phyloP scores from a whole-genome alignment of 768 basidiomycete species.

The Clavulina sp. region DNA sequence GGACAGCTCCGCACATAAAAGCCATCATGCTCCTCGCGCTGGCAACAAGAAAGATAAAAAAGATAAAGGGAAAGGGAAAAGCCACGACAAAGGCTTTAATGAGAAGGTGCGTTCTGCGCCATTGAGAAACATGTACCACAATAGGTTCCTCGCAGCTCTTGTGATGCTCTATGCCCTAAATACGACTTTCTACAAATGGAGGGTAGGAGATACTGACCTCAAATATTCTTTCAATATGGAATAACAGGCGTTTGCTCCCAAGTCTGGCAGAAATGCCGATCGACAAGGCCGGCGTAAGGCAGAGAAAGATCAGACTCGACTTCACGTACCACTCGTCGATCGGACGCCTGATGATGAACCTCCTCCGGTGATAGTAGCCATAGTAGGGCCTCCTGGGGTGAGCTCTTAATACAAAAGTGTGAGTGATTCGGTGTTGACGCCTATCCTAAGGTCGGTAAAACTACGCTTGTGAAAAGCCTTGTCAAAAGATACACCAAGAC shows the following conservation, averaged over 20 bases:
- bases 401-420: slow-evolving; percentile 6
- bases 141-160: too few species aligned
- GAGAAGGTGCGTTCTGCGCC: slow-evolving; percentile 55
- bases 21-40: slow-evolving; percentile 58
- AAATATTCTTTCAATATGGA: neutral
- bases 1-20: slow-evolving; percentile 75
- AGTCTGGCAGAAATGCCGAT: slow-evolving; percentile 79
- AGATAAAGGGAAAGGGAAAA: slow-evolving; percentile 47
- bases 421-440: neutral
- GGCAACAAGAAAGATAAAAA: slow-evolving; percentile 66
- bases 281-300: slow-evolving; percentile 77
- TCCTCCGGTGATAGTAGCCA: slow-evolving; percentile 84
- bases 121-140: neutral
- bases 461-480: slow-evolving; percentile 80
- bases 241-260: slow-evolving; percentile 86
- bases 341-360: slow-evolving; percentile 83
- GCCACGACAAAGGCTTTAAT: slow-evolving; percentile 65
- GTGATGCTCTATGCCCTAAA: neutral
- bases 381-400: slow-evolving; percentile 89
- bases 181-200: neutral
- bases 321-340: slow-evolving; percentile 92
- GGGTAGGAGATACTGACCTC: neutral
- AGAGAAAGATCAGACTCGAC: slow-evolving; percentile 82
- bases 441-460: slow-evolving; percentile 52
- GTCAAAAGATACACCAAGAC: slow-evolving; percentile 89